Percentiles rank a stretch among this genome's conserved stretches.
phyloP scores from a whole-genome alignment of 371 early-diverging fungal genomes.

The Rhizopus arrhizus region DNA sequence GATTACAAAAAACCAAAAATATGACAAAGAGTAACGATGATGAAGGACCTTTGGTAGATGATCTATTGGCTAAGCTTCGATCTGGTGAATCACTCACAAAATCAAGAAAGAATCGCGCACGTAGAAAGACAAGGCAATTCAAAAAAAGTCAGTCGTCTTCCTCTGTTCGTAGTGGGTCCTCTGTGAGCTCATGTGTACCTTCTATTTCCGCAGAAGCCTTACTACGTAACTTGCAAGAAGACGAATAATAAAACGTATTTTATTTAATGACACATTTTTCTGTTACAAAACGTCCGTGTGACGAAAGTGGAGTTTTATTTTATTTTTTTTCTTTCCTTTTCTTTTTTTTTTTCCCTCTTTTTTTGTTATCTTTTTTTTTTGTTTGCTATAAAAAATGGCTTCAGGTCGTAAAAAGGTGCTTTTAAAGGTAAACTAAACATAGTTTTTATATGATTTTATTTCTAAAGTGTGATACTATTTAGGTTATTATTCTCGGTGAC shows the following conservation, averaged over 20 bases:
- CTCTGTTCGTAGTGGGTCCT: not conserved
- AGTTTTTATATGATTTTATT: not conserved
- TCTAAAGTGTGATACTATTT: not conserved
- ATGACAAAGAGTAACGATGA: slow-evolving; percentile 14
- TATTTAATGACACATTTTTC: too few relatives aligned
- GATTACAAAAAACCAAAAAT: slow-evolving; percentile 18
- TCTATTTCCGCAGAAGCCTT: slow-evolving; percentile 30
- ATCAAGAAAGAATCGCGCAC: slow-evolving; percentile 31
- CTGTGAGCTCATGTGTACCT: slow-evolving; percentile 1
- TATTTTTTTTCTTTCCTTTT: not conserved
- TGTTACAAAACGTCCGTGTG: not conserved
- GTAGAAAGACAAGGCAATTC: not conserved
- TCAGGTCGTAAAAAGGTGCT: slow-evolving; percentile 60
- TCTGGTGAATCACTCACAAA: slow-evolving; percentile 38
- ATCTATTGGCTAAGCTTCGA: slow-evolving; percentile 43
- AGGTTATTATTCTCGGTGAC: slow-evolving; percentile 90
- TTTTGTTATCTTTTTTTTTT: slow-evolving; percentile 1
- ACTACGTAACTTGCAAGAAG: slow-evolving; percentile 24
- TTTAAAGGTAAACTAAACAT: slow-evolving; percentile 48
- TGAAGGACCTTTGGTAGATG: slow-evolving; percentile 51
- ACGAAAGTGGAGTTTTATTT: slow-evolving; percentile 8
- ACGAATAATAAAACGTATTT: slow-evolving; percentile 8
- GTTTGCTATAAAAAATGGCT: slow-evolving; percentile 20
- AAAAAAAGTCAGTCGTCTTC: not conserved
- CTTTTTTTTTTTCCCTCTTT: not conserved